Evolutionary conservation across 2,329 filamentous ascomycete genomes (phyloP), one percentile per base, ranked within the genome.

Genomic region (Ophiostoma pallidulum): DNA sequence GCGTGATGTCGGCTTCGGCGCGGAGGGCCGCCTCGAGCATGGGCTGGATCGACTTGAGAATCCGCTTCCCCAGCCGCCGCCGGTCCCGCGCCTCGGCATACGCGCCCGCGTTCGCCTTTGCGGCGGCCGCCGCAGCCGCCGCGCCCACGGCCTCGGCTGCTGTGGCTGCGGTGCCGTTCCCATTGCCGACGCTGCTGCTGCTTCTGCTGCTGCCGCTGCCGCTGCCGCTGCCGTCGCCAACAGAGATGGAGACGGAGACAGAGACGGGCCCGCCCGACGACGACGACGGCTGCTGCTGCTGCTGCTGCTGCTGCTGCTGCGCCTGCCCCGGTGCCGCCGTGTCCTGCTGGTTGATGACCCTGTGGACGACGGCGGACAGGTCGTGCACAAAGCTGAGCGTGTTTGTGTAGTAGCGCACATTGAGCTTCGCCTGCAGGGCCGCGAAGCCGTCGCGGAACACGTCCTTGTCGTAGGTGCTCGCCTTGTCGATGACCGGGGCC

Each of bases 41-140:
- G 13, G 85, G 80, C 61, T 94, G 86, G 28, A 94, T 75, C 1
- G 82, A 79, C 62, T 88, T 94, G 55, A 94, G 75, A 52, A 96
- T 94, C 22, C 89, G 80, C 65, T 94, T 95, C 20, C 86, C 88
- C n/a, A 94, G 70, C 56, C 84, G 85, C 58, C 86, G 85, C 52
- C 85, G 80, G 56, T 94, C 86, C 49, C 86, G 85, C 51, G 88
- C 79, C 57, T 94, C 88, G 50, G 66, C 69, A 63, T 67, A 80
- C 58, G 38, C 28, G 3, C 41, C 8, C 8, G 39, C 39, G 10
- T 26, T 41, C 3, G 41, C 20, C 9, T 38, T 49, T 2, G 47
- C n/a, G n/a, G n/a, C n/a, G n/a, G n/a, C n/a, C n/a, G 31, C 36
- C 8, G 8, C 43, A 4, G 26, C 16, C 10, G 8, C n/a, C 3